These are phyloP conservation scores for Entomophthora muscae DNA, from an alignment of 371 early-diverging fungal species.

Conservation along the genomic window DNA sequence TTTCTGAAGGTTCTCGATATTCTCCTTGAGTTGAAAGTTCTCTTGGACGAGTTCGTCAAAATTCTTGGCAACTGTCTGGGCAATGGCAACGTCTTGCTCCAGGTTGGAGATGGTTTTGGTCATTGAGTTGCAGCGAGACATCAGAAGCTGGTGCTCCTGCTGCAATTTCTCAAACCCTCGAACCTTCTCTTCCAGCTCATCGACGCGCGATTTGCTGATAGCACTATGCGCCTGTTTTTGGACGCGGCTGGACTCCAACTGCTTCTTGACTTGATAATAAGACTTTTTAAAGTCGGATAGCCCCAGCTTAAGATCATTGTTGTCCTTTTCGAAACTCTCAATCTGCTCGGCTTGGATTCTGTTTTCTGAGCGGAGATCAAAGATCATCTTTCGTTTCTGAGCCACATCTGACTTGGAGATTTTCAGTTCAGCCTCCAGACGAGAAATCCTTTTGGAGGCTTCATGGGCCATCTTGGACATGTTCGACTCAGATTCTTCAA, in stretches of 20 bases:
- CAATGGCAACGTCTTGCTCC: not conserved
- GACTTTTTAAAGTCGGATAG: not conserved
- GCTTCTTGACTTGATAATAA: not conserved
- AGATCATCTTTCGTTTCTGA: not conserved
- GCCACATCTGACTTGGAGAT: not conserved
- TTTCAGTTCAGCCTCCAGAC: not conserved
- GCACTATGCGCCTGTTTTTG: too few species aligned
- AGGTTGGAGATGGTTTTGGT: not conserved
- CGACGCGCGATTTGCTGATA: not conserved
- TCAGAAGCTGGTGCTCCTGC: not conserved
- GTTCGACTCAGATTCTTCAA: not conserved
- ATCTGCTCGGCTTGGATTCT: not conserved
- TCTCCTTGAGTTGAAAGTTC: not conserved
- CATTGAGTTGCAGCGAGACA: not conserved
- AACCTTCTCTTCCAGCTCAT: not conserved
- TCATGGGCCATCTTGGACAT: not conserved
- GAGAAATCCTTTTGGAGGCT: not conserved
- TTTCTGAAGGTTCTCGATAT: not conserved
- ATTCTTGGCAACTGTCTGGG: conserved; percentile 5
- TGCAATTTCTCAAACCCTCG: not conserved
- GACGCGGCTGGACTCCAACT: not conserved
- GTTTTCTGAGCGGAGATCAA: not conserved
- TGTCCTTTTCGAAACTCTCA: not conserved
- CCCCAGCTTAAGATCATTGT: not conserved
- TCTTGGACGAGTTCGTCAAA: not conserved